phyloP scores from a whole-genome alignment of 495 filamentous ascomycete genomes.

The Penicillium cinerascens region DNA sequence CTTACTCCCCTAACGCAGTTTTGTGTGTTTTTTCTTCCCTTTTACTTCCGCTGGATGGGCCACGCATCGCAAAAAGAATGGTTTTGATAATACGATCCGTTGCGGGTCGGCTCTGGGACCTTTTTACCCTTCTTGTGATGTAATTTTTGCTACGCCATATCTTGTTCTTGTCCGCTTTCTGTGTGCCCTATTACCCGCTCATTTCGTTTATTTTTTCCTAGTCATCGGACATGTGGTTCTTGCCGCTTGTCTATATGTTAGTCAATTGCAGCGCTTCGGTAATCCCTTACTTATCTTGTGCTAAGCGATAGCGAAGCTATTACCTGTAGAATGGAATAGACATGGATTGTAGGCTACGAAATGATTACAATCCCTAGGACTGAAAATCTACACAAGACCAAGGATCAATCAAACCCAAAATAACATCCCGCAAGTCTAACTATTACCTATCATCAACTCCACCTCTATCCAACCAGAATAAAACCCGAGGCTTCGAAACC shows the following conservation, averaged over 20 bases:
- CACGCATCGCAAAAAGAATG: slow-evolving; percentile 33
- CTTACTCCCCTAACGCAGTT: slow-evolving; percentile 28
- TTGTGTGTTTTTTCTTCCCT: slow-evolving; percentile 10
- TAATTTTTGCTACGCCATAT: slow-evolving; percentile 53
- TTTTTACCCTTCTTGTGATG: slow-evolving; percentile 52
- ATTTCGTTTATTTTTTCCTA: slow-evolving; percentile 18
- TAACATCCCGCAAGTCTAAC: neutral
- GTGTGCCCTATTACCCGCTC: slow-evolving; percentile 37
- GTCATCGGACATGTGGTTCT: slow-evolving; percentile 15
- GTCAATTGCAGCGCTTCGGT: slow-evolving; percentile 34
- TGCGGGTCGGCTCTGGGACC: slow-evolving; percentile 28
- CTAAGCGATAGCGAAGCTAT: too few species aligned
- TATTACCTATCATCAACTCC: neutral
- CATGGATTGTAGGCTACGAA: neutral
- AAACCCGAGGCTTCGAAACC: slow-evolving; percentile 9
- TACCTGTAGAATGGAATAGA: neutral
- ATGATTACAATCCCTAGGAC: too few species aligned
- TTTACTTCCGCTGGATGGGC: slow-evolving; percentile 31
- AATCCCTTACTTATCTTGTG: slow-evolving; percentile 16
- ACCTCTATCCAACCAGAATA: neutral
- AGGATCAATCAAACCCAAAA: neutral
- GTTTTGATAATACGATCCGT: slow-evolving; percentile 31
- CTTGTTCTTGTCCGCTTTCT: slow-evolving; percentile 41
- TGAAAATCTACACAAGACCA: neutral
- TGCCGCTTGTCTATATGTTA: slow-evolving; percentile 26